Conservation (phyloP, 2,329 filamentous ascomycete genomes). For the Microdochium paspali region DNA sequence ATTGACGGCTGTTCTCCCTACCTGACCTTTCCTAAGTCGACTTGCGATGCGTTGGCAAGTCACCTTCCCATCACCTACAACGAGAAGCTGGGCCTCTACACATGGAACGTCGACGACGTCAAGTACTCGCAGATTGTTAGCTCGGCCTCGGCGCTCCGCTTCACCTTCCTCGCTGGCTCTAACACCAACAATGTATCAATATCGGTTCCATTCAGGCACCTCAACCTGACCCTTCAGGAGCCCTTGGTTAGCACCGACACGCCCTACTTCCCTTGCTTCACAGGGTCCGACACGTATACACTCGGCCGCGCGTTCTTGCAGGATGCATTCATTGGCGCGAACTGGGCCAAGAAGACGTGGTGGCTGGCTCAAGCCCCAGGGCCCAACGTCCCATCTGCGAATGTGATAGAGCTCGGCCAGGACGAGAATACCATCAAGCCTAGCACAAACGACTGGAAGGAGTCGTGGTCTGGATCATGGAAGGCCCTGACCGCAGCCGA, state of each 20-base stretch:
- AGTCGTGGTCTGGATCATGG: slow-evolving; percentile 21
- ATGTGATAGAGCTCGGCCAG: slow-evolving; percentile 9
- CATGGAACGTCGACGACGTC: slow-evolving; percentile 25
- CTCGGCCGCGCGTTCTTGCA: slow-evolving; percentile 36
- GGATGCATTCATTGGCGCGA: slow-evolving; percentile 32
- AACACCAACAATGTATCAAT: slow-evolving; percentile 25
- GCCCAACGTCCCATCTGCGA: slow-evolving; percentile 17
- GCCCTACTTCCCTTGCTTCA: slow-evolving; percentile 33
- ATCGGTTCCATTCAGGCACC: slow-evolving; percentile 29
- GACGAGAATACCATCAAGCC: slow-evolving; percentile 10
- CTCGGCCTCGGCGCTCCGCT: slow-evolving; percentile 29
- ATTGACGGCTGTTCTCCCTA: slow-evolving; percentile 28
- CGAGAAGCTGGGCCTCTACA: slow-evolving; percentile 24
- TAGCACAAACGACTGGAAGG: slow-evolving; percentile 20
- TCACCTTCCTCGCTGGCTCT: slow-evolving; percentile 24
- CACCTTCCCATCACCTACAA: slow-evolving; percentile 27
- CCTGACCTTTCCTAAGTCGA: slow-evolving; percentile 26
- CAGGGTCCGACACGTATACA: slow-evolving; percentile 14
- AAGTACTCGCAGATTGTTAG: slow-evolving; percentile 25
- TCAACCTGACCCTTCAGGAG: slow-evolving; percentile 28
- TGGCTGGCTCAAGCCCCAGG: slow-evolving; percentile 32
- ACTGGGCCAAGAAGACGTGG: slow-evolving; percentile 23
- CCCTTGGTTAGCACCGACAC: slow-evolving; percentile 21
- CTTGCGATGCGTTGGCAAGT: slow-evolving; percentile 27
- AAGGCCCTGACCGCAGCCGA: slow-evolving; percentile 13